phyloP scores from a whole-genome alignment of 345 rosid genomes.

The Dovyalis caffra region DNA sequence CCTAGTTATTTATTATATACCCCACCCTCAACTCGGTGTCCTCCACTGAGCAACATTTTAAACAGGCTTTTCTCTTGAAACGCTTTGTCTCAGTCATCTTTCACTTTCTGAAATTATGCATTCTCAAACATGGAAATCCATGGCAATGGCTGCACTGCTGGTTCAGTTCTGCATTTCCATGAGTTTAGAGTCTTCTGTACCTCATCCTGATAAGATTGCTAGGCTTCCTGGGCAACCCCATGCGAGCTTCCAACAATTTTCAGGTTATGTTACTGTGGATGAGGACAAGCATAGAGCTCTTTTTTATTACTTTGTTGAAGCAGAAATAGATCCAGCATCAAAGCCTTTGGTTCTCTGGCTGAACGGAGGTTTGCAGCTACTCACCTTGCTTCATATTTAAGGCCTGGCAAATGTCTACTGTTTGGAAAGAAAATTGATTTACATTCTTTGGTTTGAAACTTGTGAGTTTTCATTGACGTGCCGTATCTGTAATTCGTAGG shows the following conservation, averaged over 20 bases:
- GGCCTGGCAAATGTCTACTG: background rate
- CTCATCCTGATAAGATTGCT: slow-evolving; percentile 45
- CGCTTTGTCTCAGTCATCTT: background rate
- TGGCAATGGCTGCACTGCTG: slow-evolving; percentile 38
- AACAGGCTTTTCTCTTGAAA: slow-evolving; percentile 1
- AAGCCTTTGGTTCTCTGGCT: slow-evolving; percentile 97
- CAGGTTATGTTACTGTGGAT: slow-evolving; percentile 85
- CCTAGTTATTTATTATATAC: slow-evolving; percentile 15
- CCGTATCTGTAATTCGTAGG: slow-evolving; percentile 35
- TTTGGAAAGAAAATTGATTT: background rate
- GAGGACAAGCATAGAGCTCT: slow-evolving; percentile 64
- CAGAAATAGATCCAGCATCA: slow-evolving; percentile 67
- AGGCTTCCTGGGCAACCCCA: slow-evolving; percentile 84
- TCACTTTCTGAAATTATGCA: slow-evolving; percentile 7
- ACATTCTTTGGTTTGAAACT: background rate
- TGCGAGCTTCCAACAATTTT: slow-evolving; percentile 71
- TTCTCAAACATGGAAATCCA: slow-evolving; percentile 13
- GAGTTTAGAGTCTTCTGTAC: slow-evolving; percentile 28
- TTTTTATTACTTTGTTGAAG: slow-evolving; percentile 95
- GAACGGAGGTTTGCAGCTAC: slow-evolving; percentile 64
- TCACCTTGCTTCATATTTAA: background rate
- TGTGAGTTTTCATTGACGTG: background rate
- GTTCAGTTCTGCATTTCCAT: slow-evolving; percentile 26
- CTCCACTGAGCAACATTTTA: slow-evolving; percentile 19
- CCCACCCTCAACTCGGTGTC: slow-evolving; percentile 21